Percentiles rank a stretch among this genome's conserved stretches.
Evolutionary conservation across 2,329 filamentous ascomycete genomes (phyloP).

Genomic region (Cercospora janseana): DNA sequence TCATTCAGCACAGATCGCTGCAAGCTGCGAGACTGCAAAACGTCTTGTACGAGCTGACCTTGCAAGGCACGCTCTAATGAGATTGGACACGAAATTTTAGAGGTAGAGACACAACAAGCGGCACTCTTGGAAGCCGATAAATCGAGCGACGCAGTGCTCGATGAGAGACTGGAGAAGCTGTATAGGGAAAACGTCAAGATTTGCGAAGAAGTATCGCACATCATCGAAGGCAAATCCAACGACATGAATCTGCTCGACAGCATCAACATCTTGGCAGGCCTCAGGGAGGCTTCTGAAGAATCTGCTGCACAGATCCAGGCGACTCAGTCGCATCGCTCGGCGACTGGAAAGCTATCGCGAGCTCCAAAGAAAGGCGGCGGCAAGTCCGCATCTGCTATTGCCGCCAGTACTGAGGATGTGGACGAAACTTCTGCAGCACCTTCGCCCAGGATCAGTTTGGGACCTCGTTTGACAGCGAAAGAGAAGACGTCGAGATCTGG

Average conservation of each 20-base stretch:
- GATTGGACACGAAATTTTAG: slow-evolving; percentile 40
- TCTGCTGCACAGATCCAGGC: slow-evolving; percentile 38
- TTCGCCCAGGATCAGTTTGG: slow-evolving; percentile 35
- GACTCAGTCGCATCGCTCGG: slow-evolving; percentile 26
- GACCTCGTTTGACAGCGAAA: slow-evolving; percentile 35
- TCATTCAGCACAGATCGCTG: neutral
- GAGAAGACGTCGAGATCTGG: slow-evolving; percentile 41
- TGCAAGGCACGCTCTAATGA: slow-evolving; percentile 34
- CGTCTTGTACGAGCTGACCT: neutral
- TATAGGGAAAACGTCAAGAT: slow-evolving; percentile 51
- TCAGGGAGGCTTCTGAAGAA: slow-evolving; percentile 49
- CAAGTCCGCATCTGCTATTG: slow-evolving; percentile 26
- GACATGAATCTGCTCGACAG: slow-evolving; percentile 45
- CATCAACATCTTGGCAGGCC: slow-evolving; percentile 48
- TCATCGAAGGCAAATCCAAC: slow-evolving; percentile 45
- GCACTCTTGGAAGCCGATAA: slow-evolving; percentile 34
- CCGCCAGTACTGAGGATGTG: slow-evolving; percentile 31
- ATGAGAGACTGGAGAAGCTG: slow-evolving; percentile 47
- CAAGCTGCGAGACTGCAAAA: neutral
- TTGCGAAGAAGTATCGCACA: slow-evolving; percentile 46
- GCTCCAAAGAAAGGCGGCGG: slow-evolving; percentile 29
- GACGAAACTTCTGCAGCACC: slow-evolving; percentile 36
- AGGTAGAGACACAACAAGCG: slow-evolving; percentile 38
- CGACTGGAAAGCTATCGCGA: slow-evolving; percentile 32
- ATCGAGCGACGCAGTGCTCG: slow-evolving; percentile 39